Evolutionary conservation across 1,284 basidiomycete genomes (phyloP), one percentile per base, ranked within the genome.

Genomic region (Leccinum brunneo-olivaceum): DNA sequence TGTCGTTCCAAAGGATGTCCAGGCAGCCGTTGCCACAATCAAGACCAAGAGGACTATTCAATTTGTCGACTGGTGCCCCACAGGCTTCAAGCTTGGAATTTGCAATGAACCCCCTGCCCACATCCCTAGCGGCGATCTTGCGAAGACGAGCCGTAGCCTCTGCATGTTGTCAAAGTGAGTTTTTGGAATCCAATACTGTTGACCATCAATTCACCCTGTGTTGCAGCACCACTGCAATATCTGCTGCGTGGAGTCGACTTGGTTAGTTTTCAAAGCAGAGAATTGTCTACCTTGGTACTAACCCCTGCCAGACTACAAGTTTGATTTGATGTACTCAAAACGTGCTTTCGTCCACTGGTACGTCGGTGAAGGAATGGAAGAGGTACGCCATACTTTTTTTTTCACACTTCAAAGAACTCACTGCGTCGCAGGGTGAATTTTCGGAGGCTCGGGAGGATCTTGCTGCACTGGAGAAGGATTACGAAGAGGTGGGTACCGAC

Each of bases 361-460:
- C 63, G 93, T 96, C 53, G 94, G 94, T 61, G 94, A 97, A 71
- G 94, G 94, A 76, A 98, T 97, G 94, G 94, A 97, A 70, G 94
- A 97, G 66, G 72, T 73, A 45, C 21, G 65, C 44, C 14, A 7
- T 37, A n/a, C n/a, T 39, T 38, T 23, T 45, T 41, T n/a, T 24
- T 27, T 27, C 2, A 6, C 16, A 18, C 14, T 34, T 40, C 34
- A 20, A 30, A 28, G n/a, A 15, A 4, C 39, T 39, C 35, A 46
- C 28, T 32, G 45, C 27, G 43, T 14, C 11, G 23, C 43, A 74
- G 75, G 94, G 94, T 67, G 94, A 98, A 72, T 96, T 97, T 73
- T 92, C 90, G 36, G 94, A 97, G 73, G 94, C 94, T 18, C 88
- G 94, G 58, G 94, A 97, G 69, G 93, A 98, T 70, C 81, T 97